phyloP scores from a whole-genome alignment of 331 rosid genomes.

The Acacia concinna region DNA sequence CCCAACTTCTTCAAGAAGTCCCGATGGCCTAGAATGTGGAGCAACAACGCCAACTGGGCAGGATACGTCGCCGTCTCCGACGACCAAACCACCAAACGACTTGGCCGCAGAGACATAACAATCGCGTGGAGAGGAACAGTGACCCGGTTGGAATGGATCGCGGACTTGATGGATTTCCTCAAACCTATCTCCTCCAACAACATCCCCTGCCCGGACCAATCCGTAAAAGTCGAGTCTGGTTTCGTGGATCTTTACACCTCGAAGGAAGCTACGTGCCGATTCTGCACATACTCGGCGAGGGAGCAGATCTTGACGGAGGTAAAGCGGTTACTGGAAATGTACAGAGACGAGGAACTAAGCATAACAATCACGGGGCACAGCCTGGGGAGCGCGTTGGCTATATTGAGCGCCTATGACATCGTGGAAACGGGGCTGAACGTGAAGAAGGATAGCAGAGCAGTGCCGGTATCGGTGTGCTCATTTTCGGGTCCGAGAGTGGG shows the following conservation, averaged over 20 bases:
- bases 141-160: conserved; percentile 71
- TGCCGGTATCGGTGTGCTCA: conserved; percentile 57
- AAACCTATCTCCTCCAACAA: conserved; percentile 44
- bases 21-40: conserved; percentile 80
- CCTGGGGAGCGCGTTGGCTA: conserved; percentile 73
- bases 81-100: conserved; percentile 32
- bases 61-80: conserved; percentile 81
- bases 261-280: conserved; percentile 48
- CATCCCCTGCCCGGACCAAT: conserved; percentile 59
- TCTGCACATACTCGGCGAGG: conserved; percentile 65
- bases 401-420: conserved; percentile 65
- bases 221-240: conserved; percentile 70
- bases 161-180: conserved; percentile 72
- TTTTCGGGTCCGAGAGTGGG: conserved; percentile 86
- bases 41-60: conserved; percentile 80
- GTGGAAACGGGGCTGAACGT: conserved; percentile 62
- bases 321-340: conserved; percentile 44
- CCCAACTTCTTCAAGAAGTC: conserved; percentile 81
- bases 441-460: conserved; percentile 36
- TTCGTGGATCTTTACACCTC: conserved; percentile 74
- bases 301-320: conserved; percentile 68
- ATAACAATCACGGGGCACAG: conserved; percentile 82
- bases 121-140: conserved; percentile 85
- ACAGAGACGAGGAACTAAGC: conserved; percentile 60
- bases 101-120: conserved; percentile 69